Base-by-base conservation (phyloP, 2,329 filamentous ascomycete species). In the Fusarium pseudonygamai region DNA sequence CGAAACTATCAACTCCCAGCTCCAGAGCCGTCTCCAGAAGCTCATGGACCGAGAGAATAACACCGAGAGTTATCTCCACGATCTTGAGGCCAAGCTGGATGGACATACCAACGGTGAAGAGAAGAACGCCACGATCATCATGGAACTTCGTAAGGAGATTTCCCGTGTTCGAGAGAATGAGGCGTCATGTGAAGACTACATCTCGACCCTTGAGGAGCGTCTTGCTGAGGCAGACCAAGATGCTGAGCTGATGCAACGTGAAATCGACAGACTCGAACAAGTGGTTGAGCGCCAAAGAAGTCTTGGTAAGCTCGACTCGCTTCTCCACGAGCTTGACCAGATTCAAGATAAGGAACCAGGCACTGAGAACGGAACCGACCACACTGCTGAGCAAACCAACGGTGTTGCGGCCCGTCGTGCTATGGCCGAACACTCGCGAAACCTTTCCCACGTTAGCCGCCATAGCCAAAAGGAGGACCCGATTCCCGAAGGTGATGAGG, bases 201-300 rank as follows among this genome's bases (percentile, higher is more conserved):
- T 99, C 60, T 97, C 96, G 2, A 98, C 95, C 0, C 86, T 99
- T 16, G 96, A 99, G 80, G 96, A 98, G 83, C 93, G 96, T 28
- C 88, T 99, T 14, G 96, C 96, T 2, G 96, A 99, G 82, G 93
- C 96, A 6, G 96, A 99, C 78, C 96, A 98, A 81, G 96, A 99
- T 80, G 91, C 94, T 73, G 96, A 98, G 81, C 85, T 98, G 69
- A 98, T 99, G 96, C 95, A 97, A 81, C 93, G 96, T 40, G 96
- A 99, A 79, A 93, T 99, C 72, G 94, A 98, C 78, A 91, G 96
- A 39, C 87, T 99, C 18, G 96, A 98, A 82, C 94, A 97, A 81
- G 94, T 99, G 13, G 91, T 99, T 58, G 96, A 98, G 82, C 93
- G 97, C 55, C 96, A 99, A 82, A 90, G 96, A 67, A 98, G 95